phyloP scores from a whole-genome alignment of 2,329 filamentous ascomycete genomes.

The Arthrobotrys sinensis region DNA sequence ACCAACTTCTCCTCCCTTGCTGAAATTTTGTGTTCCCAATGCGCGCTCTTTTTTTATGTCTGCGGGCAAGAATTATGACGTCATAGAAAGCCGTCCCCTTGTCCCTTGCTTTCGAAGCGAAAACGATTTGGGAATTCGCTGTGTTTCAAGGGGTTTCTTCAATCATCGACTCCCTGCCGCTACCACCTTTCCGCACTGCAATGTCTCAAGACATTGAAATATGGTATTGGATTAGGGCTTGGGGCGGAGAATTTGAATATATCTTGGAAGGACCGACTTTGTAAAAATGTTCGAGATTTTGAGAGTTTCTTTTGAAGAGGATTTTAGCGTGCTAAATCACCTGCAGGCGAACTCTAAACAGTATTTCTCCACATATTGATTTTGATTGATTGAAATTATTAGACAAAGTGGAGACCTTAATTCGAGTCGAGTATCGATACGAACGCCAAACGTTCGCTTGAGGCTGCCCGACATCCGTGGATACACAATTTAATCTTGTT shows the following conservation, averaged over 20 bases:
- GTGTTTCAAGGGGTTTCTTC: constrained; percentile 59
- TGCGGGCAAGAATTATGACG: constrained; percentile 35
- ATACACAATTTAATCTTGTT: constrained; percentile 39
- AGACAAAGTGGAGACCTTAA: constrained; percentile 1
- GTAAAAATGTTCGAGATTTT: constrained; percentile 19
- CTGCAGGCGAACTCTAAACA: constrained; percentile 9
- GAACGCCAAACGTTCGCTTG: constrained; percentile 55
- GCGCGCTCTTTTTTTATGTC: constrained; percentile 30
- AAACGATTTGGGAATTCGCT: constrained; percentile 51
- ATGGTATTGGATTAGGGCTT: constrained; percentile 7
- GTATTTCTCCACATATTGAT: constrained; percentile 9
- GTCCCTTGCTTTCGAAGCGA: constrained; percentile 45
- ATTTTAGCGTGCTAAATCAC: constrained; percentile 5
- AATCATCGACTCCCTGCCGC: constrained; percentile 46
- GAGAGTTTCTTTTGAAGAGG: constrained; percentile 20
- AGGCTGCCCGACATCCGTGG: constrained; percentile 55
- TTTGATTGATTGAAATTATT: constrained; percentile 9
- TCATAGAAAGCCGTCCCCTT: constrained; percentile 23
- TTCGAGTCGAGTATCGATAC: constrained; percentile 33
- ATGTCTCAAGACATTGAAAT: constrained; percentile 55
- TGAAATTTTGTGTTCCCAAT: constrained; percentile 27
- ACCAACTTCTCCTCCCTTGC: constrained; percentile 9
- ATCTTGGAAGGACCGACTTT: background rate
- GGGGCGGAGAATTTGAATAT: constrained; percentile 42
- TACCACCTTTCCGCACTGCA: constrained; percentile 19